These are phyloP conservation scores for Begonia loranthoides DNA, from an alignment of 306 rosid species.

Conservation along the genomic window DNA sequence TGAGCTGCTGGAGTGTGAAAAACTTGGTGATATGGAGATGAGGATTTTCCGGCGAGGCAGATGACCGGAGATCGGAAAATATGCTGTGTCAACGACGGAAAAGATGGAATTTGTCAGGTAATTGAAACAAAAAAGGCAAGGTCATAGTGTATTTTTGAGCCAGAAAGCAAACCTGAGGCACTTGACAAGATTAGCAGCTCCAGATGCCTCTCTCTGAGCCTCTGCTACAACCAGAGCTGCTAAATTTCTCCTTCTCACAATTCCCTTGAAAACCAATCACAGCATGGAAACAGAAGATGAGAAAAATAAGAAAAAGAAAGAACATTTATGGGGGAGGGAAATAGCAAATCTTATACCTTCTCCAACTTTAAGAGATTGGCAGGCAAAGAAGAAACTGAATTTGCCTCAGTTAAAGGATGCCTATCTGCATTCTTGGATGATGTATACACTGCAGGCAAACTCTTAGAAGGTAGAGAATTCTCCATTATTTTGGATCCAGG, in stretches of 20 bases:
- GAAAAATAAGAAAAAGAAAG: background rate
- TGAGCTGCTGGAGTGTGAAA: conserved; percentile 55
- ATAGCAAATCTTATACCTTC: conserved; percentile 36
- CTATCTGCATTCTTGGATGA: conserved; percentile 35
- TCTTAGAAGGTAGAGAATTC: conserved; percentile 19
- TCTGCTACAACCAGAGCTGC: conserved; percentile 69
- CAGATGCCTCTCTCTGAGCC: conserved; percentile 79
- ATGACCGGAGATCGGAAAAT: conserved; percentile 55
- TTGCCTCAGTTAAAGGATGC: conserved; percentile 22
- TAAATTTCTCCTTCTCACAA: conserved; percentile 65
- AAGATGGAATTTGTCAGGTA: too few species aligned
- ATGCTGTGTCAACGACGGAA: conserved; percentile 21
- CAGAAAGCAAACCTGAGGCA: conserved; percentile 49
- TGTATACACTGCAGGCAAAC: conserved; percentile 24
- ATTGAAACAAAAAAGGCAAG: too few species aligned
- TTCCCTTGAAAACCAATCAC: conserved; percentile 40
- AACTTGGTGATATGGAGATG: conserved; percentile 56
- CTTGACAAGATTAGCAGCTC: conserved; percentile 55
- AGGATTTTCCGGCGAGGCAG: conserved; percentile 60
- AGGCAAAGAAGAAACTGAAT: conserved; percentile 61
- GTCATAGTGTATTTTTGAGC: background rate
- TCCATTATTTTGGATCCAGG: conserved; percentile 28
- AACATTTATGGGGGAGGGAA: background rate
- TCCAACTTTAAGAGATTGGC: conserved; percentile 52
- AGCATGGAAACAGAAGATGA: conserved; percentile 6